Percentiles rank a stretch among this genome's conserved stretches.
Evolutionary conservation across 306 rosid species (phyloP).

Genomic region (Lagenaria siceraria): DNA sequence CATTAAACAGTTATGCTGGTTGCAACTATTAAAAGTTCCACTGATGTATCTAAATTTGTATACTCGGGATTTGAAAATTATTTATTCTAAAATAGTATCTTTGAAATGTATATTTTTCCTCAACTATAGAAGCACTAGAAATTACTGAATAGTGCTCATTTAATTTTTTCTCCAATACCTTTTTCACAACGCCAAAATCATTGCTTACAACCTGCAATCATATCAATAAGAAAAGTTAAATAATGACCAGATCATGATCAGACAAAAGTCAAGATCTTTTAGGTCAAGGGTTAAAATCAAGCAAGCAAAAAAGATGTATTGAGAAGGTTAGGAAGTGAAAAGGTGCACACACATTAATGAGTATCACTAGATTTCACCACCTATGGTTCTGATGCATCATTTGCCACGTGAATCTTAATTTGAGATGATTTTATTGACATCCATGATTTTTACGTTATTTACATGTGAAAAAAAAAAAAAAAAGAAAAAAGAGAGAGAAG

Average conservation of each 20-base stretch:
- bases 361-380: background rate
- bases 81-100: background rate
- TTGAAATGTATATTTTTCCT: background rate
- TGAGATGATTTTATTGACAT: background rate
- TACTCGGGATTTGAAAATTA: background rate
- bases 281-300: background rate
- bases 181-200: conserved; percentile 76
- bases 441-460: background rate
- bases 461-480: conserved; percentile 2
- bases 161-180: conserved; percentile 31
- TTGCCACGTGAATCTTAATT: background rate
- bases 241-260: conserved; percentile 8
- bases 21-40: background rate
- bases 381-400: background rate
- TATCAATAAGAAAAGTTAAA: conserved; percentile 17
- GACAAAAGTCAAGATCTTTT: background rate
- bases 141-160: background rate
- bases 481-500: no score
- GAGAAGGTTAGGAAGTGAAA: background rate
- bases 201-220: conserved; percentile 70
- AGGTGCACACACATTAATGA: background rate
- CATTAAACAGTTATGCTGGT: background rate
- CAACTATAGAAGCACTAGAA: background rate
- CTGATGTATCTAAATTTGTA: background rate
- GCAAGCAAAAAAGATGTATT: background rate